Conservation (phyloP, 2,329 filamentous ascomycete genomes). For the Fusarium concolor region DNA sequence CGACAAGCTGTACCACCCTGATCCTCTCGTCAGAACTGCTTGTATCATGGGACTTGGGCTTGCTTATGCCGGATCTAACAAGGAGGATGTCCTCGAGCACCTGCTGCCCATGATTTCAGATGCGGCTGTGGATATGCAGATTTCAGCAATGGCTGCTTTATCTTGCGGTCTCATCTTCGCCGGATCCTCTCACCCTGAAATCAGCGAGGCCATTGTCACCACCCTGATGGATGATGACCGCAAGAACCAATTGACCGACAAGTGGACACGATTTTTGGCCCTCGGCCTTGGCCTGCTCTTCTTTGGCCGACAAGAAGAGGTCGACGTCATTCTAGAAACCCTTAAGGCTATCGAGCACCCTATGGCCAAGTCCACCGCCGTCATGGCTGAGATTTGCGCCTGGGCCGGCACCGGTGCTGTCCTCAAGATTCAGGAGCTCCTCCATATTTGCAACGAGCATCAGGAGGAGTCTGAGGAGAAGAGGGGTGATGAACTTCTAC, state of each 20-base stretch:
- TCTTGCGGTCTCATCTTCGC: constrained; percentile 92
- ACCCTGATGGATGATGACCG: constrained; percentile 95
- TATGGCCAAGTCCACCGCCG: constrained; percentile 94
- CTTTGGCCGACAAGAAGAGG: constrained; percentile 97
- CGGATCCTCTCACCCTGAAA: constrained; percentile 89
- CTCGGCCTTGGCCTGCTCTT: constrained; percentile 93
- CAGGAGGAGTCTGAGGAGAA: constrained; percentile 95
- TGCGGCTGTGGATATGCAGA: constrained; percentile 88
- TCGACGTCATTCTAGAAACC: constrained; percentile 97
- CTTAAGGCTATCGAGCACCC: constrained; percentile 97
- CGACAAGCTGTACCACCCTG: constrained; percentile 83
- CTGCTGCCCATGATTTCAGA: constrained; percentile 90
- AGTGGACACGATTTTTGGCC: constrained; percentile 97
- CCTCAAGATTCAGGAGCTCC: constrained; percentile 94
- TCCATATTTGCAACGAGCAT: constrained; percentile 98
- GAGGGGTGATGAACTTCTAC: constrained; percentile 93
- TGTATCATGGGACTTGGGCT: constrained; percentile 97
- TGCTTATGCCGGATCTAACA: constrained; percentile 93
- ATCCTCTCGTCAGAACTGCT: constrained; percentile 80
- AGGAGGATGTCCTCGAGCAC: constrained; percentile 85
- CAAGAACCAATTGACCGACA: constrained; percentile 91
- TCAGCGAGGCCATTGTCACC: constrained; percentile 91
- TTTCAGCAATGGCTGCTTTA: constrained; percentile 94
- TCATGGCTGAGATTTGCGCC: constrained; percentile 94
- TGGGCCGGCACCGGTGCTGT: constrained; percentile 98